phyloP scores from a whole-genome alignment of 352 stramenopile species.

The Globisporangium nagaii region DNA sequence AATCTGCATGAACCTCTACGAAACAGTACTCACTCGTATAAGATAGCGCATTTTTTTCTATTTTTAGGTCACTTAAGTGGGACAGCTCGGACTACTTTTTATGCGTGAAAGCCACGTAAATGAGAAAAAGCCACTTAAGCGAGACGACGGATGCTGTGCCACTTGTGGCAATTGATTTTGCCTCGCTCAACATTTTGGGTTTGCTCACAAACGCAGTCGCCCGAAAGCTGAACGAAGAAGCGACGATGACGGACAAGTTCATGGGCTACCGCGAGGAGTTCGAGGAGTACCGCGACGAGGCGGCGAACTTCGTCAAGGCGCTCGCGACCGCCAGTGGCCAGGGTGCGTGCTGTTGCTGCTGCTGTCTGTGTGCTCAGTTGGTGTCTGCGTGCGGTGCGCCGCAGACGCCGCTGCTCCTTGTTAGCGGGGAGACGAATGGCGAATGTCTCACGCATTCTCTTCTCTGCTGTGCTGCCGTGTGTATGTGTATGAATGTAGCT shows the following conservation, averaged over 20 bases:
- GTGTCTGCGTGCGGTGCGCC: background rate
- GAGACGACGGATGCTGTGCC: too few relatives aligned
- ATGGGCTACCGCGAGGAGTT: conserved; percentile 77
- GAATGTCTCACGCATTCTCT: background rate
- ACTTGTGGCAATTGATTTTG: background rate
- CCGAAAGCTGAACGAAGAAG: background rate
- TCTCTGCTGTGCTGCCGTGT: conserved; percentile 1
- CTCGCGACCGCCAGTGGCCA: conserved; percentile 32
- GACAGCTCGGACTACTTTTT: too few relatives aligned
- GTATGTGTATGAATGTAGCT: conserved; percentile 15
- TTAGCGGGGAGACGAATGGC: background rate
- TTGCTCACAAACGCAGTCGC: too few relatives aligned
- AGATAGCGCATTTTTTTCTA: too few relatives aligned
- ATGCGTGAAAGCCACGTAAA: too few relatives aligned
- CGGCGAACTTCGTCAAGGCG: conserved; percentile 51
- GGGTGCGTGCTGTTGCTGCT: conserved; percentile 1
- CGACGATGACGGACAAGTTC: conserved; percentile 68
- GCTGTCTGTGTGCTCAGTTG: background rate
- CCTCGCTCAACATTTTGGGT: too few relatives aligned
- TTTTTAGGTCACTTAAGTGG: too few relatives aligned
- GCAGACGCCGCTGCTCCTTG: too few relatives aligned
- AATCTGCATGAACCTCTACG: too few relatives aligned
- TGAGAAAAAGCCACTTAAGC: too few relatives aligned
- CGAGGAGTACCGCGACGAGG: conserved; percentile 73
- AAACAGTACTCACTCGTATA: too few relatives aligned